These are phyloP conservation scores for Yamadazyma mexicana DNA, from an alignment of 1,139 yeast genomes.

Conservation along the genomic window DNA sequence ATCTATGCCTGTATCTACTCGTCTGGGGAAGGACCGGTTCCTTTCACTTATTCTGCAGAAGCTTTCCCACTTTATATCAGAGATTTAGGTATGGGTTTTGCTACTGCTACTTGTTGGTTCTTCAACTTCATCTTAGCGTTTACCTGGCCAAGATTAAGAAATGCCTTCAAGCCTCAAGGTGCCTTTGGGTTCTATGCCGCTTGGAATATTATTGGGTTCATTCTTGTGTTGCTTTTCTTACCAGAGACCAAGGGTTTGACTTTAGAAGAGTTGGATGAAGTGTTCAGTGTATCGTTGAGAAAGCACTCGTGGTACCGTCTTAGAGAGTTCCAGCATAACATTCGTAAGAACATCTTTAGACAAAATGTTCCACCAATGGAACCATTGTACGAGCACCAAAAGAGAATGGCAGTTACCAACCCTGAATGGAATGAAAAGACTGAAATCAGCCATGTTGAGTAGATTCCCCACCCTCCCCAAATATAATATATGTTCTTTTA, in stretches of 20 bases:
- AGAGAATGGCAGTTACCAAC: conserved; percentile 58
- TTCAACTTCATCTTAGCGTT: conserved; percentile 78
- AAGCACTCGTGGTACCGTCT: conserved; percentile 60
- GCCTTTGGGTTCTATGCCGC: conserved; percentile 92
- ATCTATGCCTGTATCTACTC: conserved; percentile 75
- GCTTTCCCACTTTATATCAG: conserved; percentile 80
- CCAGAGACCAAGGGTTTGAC: conserved; percentile 74
- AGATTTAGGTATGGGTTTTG: conserved; percentile 84
- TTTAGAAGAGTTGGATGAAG: conserved; percentile 72
- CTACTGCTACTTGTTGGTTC: conserved; percentile 85
- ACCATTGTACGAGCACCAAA: conserved; percentile 52
- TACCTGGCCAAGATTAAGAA: conserved; percentile 77
- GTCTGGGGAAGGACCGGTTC: conserved; percentile 89
- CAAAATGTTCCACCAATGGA: conserved; percentile 47
- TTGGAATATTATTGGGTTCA: conserved; percentile 78
- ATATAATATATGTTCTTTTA: background rate
- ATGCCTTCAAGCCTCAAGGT: conserved; percentile 73
- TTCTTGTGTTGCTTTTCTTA: conserved; percentile 62
- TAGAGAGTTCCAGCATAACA: conserved; percentile 36
- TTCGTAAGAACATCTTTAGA: conserved; percentile 45
- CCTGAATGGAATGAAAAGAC: conserved; percentile 63
- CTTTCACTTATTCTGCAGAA: conserved; percentile 87
- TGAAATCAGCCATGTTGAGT: conserved; percentile 48
- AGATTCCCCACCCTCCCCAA: too few species aligned
- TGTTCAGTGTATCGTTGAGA: conserved; percentile 56